These are phyloP conservation scores for Candida dajiaensis DNA, from an alignment of 805 yeast genomes.

Conservation along the genomic window DNA sequence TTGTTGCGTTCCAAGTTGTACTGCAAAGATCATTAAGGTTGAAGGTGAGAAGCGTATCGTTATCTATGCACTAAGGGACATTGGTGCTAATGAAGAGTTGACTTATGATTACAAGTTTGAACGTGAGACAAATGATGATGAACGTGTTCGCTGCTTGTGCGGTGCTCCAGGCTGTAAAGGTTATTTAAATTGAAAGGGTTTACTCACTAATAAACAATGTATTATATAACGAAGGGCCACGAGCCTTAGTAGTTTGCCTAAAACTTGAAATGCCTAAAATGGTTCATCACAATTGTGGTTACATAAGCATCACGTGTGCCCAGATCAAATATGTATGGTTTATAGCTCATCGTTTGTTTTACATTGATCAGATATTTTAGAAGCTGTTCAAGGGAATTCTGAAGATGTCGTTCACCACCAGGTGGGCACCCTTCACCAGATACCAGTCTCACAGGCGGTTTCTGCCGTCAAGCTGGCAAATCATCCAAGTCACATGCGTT, in stretches of 20 bases:
- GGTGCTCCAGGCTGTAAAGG: slow-evolving; percentile 96
- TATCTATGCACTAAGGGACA: slow-evolving; percentile 85
- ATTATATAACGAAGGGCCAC: neutral
- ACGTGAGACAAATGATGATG: slow-evolving; percentile 81
- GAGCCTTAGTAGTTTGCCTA: no score
- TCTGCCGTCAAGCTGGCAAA: neutral
- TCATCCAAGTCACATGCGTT: neutral
- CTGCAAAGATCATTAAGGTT: slow-evolving; percentile 92
- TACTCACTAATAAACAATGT: neutral
- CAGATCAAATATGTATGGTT: no score
- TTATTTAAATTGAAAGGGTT: slow-evolving; percentile 56
- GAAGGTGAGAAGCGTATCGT: slow-evolving; percentile 93
- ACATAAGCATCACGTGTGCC: neutral
- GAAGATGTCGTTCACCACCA: neutral
- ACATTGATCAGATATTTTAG: neutral
- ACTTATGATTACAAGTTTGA: slow-evolving; percentile 97
- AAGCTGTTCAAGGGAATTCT: neutral
- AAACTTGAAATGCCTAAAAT: no score
- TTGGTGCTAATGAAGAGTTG: slow-evolving; percentile 83
- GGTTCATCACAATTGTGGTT: no score
- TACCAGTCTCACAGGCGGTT: neutral
- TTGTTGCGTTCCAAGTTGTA: slow-evolving; percentile 96
- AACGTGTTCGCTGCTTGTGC: slow-evolving; percentile 85
- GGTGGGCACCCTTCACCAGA: neutral
- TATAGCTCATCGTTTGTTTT: no score